Evolutionary conservation across 352 stramenopile species (phyloP).

Genomic region (Peronosclerospora sorghi): DNA sequence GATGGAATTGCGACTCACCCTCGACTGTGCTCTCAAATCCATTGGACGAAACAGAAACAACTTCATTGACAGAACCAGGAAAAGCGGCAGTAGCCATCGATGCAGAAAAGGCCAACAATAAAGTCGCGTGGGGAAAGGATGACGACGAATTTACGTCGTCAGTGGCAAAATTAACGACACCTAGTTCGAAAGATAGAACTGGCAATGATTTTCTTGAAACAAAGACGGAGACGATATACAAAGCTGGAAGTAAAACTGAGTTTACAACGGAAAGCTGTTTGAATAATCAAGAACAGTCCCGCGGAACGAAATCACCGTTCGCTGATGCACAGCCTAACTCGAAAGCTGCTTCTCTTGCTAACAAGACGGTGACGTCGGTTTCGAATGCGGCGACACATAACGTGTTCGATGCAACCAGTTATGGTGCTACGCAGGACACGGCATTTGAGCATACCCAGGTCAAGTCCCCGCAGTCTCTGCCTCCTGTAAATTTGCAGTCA

Average conservation of each 20-base stretch:
- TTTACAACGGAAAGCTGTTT: conserved; percentile 4
- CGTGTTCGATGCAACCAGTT: conserved; percentile 5
- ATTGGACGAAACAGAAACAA: conserved; percentile 14
- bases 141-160: conserved; percentile 19
- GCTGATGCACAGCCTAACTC: conserved; percentile 3
- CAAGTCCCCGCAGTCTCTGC: neutral
- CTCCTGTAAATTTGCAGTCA: conserved; percentile 1
- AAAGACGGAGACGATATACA: too few species aligned
- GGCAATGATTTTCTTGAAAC: too few species aligned
- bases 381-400: conserved; percentile 1
- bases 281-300: neutral
- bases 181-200: too few species aligned
- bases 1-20: conserved; percentile 61
- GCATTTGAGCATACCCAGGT: conserved; percentile 2
- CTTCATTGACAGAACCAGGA: neutral
- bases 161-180: conserved; percentile 4
- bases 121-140: conserved; percentile 45
- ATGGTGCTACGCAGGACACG: conserved; percentile 1
- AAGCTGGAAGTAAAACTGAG: neutral
- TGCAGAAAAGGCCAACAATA: conserved; percentile 8
- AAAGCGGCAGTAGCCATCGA: neutral
- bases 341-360: neutral
- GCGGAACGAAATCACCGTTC: conserved; percentile 1
- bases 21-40: conserved; percentile 49
- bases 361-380: conserved; percentile 3